phyloP scores from a whole-genome alignment of 495 filamentous ascomycete species.

The Jackrogersella multiformis region DNA sequence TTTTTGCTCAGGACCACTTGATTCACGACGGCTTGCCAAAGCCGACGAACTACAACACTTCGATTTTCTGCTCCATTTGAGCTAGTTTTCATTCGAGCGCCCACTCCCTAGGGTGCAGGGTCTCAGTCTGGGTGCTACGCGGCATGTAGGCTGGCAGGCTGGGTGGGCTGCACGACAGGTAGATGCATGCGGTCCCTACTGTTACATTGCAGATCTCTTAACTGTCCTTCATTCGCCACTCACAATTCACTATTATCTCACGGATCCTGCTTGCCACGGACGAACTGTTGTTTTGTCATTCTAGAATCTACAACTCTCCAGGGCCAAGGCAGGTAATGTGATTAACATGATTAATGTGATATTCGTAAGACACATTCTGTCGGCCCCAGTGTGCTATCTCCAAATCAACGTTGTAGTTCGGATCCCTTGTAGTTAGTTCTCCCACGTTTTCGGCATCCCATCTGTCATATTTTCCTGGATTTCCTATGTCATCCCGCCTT shows the following conservation, averaged over 20 bases:
- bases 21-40: conserved; percentile 11
- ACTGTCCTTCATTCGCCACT: conserved; percentile 30
- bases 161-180: conserved; percentile 38
- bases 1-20: conserved; percentile 2
- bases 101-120: background rate
- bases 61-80: conserved; percentile 22
- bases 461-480: conserved; percentile 8
- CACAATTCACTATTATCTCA: conserved; percentile 20
- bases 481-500: conserved; percentile 7
- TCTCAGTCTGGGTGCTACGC: conserved; percentile 20
- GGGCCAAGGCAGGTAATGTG: background rate
- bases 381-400: too few relatives aligned
- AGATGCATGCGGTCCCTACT: conserved; percentile 33
- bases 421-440: too few relatives aligned
- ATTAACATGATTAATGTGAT: conserved; percentile 11
- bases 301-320: conserved; percentile 18
- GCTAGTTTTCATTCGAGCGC: conserved; percentile 40
- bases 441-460: conserved; percentile 21
- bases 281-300: conserved; percentile 19
- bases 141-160: conserved; percentile 14
- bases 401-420: conserved; percentile 22
- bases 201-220: conserved; percentile 32
- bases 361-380: conserved; percentile 1
- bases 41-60: conserved; percentile 15
- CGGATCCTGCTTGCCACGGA: conserved; percentile 19